Evolutionary conservation across 2,329 filamentous ascomycete genomes (phyloP), one percentile per base, ranked within the genome.

Genomic region (Colletotrichum theobromicola): DNA sequence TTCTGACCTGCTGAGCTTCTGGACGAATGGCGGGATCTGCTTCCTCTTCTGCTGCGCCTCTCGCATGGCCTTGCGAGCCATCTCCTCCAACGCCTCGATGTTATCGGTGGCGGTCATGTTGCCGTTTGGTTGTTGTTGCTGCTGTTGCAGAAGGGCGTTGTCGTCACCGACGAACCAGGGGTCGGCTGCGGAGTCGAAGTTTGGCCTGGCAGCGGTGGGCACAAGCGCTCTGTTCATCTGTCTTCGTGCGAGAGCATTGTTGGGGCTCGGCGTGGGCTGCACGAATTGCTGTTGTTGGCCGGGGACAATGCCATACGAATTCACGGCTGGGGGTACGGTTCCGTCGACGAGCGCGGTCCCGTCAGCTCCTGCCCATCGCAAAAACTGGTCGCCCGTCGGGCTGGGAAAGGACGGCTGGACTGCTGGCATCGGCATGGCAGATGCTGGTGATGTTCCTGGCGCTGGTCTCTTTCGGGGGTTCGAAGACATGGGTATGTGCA

Each of bases 1-100:
- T n/a, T 34, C 91, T 86, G 87, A 97, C 96, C 96, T 98, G 92
- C 95, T 98, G 70, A 99, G 86, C 82, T 99, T 99, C 84, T 98
- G 96, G 57, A 99, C 96, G 87, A 99, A 99, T 0, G 97, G 96
- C 1, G 97, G 96, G 13, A 99, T 98, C 80, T 97, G 94, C 84
- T 98, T 98, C 79, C 96, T 90, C 84, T 98, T 98, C 18, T 93
- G 90, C 82, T 96, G 94, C 1, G 96, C 93, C 73, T 98, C 97
- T 81, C 93, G 92, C 87, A 97, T 98, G 10, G 95, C 95, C 76
- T 94, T 87, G 77, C 93, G 89, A 26, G 95, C 96, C 84, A 92
- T 92, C 81, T 94, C 92, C 81, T 98, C 95, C 75, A 98, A 85
- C 69, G 94, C 88, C 76, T 96, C 94, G 74, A 97, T 89, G 77